Base-by-base conservation (phyloP, 2,329 filamentous ascomycete species). In the Beauveria varroae region DNA sequence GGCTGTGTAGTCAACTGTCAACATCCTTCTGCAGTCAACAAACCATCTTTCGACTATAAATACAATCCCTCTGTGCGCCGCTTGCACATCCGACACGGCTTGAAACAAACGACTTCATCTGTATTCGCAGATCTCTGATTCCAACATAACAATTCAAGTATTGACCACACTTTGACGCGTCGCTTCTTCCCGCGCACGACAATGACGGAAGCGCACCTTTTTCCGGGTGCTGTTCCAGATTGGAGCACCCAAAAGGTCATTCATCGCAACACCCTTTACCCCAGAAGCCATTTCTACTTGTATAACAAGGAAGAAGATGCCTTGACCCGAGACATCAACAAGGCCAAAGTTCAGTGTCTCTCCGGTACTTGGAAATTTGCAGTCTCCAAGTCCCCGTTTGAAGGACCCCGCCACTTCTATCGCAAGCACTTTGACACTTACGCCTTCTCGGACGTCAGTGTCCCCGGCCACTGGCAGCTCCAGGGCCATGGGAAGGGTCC, bases 401-500 rank as follows among this genome's bases (percentile, higher is more conserved):
- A 76, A 43, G 79, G 79, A 0, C 79, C 80, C 0, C 65, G 64
- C 5, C 68, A 74, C 49, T 80, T 80, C 61, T 73, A 75, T 63
- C 62, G 71, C 30, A 63, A 66, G 30, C 66, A 64, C 37, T 79
- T 74, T 60, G 72, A 77, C 59, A 68, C 74, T 10, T 66, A 69
- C 0, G 65, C 46, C 22, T 71, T 69, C 41, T 51, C 63, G 24
- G 73, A 81, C 43, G 83, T 88, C 43, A 67, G 75, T 7, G 87
- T 90, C 0, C 88, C 87, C 0, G 84, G 85, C 16, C 85, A 86
- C 75, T 91, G 88, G 88, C 87, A 90, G 70, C 75, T 88, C 1
- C 83, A 89, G 67, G 87, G 86, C 16, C 84, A 83, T 65, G 87
- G 87, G 3, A 73, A 74, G 24, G 76, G 79, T 10, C 87, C 87